phyloP scores from a whole-genome alignment of 2,329 filamentous ascomycete genomes.

The Arthrobotrys sinensis region DNA sequence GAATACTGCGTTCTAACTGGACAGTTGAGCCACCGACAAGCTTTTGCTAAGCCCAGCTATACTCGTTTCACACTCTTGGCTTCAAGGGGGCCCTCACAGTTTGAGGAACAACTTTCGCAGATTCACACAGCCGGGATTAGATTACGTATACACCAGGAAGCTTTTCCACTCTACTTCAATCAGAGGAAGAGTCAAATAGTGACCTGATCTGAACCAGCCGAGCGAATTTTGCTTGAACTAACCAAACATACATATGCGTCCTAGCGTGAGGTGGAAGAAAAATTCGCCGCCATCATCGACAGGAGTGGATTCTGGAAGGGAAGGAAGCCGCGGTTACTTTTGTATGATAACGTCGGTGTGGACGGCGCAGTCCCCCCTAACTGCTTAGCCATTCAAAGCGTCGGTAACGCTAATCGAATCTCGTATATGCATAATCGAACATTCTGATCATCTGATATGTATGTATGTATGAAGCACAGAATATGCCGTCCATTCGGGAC shows the following conservation, averaged over 20 bases:
- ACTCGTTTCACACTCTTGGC: conserved; percentile 55
- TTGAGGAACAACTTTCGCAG: conserved; percentile 30
- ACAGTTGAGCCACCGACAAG: conserved; percentile 48
- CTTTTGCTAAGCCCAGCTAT: conserved; percentile 27
- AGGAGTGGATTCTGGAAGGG: conserved; percentile 11
- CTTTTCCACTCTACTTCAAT: conserved; percentile 15
- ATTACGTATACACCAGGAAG: conserved; percentile 46
- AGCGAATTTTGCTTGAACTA: conserved; percentile 18
- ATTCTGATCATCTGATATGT: conserved; percentile 49
- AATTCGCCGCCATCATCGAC: conserved; percentile 7
- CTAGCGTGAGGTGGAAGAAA: conserved; percentile 16
- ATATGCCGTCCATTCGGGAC: conserved; percentile 35
- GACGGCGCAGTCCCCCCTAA: conserved; percentile 39
- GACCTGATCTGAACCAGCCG: conserved; percentile 12
- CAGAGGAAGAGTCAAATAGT: conserved; percentile 13
- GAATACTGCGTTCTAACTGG: conserved; percentile 24
- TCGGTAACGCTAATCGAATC: conserved; percentile 32
- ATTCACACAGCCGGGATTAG: conserved; percentile 53
- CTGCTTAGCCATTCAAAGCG: not conserved
- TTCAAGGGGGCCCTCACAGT: conserved; percentile 22
- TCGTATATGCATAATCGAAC: conserved; percentile 36
- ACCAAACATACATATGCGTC: not conserved
- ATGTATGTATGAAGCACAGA: conserved; percentile 6
- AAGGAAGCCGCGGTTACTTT: conserved; percentile 20
- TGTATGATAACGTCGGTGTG: conserved; percentile 17